phyloP scores from a whole-genome alignment of 176 grass and related monocot species.

The Raddia guianensis region DNA sequence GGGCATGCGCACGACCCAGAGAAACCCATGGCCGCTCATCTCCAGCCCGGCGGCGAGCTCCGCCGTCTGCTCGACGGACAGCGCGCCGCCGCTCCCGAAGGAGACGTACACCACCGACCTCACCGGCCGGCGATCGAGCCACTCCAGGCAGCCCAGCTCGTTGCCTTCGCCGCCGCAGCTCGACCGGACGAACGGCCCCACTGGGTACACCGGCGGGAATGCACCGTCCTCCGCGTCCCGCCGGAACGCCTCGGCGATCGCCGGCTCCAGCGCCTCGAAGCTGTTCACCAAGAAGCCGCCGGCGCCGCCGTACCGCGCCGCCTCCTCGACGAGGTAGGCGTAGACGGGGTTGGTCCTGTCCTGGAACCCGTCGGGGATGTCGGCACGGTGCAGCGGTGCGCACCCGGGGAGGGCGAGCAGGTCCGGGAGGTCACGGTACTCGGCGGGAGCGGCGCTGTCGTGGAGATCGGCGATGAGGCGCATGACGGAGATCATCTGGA shows the following conservation, averaged over 20 bases:
- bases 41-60: constrained; percentile 75
- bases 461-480: constrained; percentile 42
- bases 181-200: constrained; percentile 52
- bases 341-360: background rate
- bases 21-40: constrained; percentile 62
- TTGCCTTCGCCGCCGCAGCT: background rate
- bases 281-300: constrained; percentile 54
- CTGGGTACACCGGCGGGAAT: constrained; percentile 45
- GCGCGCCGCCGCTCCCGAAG: constrained; percentile 57
- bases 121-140: constrained; percentile 60
- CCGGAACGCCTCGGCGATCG: constrained; percentile 13
- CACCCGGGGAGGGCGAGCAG: constrained; percentile 50
- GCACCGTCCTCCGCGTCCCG: constrained; percentile 27
- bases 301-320: constrained; percentile 39
- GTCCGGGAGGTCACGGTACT: constrained; percentile 50
- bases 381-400: constrained; percentile 30
- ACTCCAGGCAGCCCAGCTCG: constrained; percentile 45
- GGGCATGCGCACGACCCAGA: constrained; percentile 64
- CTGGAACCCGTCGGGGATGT: constrained; percentile 36
- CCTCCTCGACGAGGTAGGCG: constrained; percentile 37
- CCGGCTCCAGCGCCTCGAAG: constrained; percentile 46
- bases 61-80: constrained; percentile 47
- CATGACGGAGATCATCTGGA: constrained; percentile 39
- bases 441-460: constrained; percentile 24
- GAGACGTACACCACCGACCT: constrained; percentile 68